Base-by-base conservation (phyloP, 345 rosid species). In the Hibiscus syriacus region DNA sequence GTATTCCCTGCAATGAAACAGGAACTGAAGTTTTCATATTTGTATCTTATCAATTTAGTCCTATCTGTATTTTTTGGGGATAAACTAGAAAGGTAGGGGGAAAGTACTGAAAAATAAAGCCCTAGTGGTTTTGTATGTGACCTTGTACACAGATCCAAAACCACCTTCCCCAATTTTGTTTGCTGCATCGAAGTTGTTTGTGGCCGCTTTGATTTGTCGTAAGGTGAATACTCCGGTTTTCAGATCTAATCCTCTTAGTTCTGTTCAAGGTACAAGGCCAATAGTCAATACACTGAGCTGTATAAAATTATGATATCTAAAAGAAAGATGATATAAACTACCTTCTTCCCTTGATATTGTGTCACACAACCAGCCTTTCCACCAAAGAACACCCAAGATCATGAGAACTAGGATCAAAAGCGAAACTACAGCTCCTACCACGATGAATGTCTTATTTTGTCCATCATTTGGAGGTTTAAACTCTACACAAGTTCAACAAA, bases 1-100 rank as follows among this genome's bases (percentile, higher is more conserved):
- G 66, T n/a, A 66, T 36, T 38, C 94, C 91, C 87, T 86, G 72
- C 68, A 72, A 41, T 52, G 30, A 32, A 59, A 19, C n/a, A 59
- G 23, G 43, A 46, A 30, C 12, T 16, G 8, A n/a, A 9, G 2
- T 39, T 49, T 25, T 45, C 34, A 22, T 2, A 32, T 63, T 54
- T 45, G 22, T 54, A 60, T n/a, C 26, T 52, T 11, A 12, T 27
- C 55, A 32, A 14, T 54, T 0, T 19, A 50, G 48, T 13, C 19
- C 43, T 39, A 64, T 27, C 13, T 2, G 4, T 64, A 64, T 43
- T 23, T 17, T 14, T 5, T n/a, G n/a, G n/a, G n/a, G n/a, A n/a
- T n/a, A n/a, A n/a, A n/a, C n/a, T n/a, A 29, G n/a, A n/a, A n/a
- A n/a, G n/a, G n/a, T n/a, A 32, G 17, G 27, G 20, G 5, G 25